These are phyloP conservation scores for Rhynchosporium secalis DNA, from an alignment of 2,329 filamentous ascomycete genomes.

Conservation along the genomic window DNA sequence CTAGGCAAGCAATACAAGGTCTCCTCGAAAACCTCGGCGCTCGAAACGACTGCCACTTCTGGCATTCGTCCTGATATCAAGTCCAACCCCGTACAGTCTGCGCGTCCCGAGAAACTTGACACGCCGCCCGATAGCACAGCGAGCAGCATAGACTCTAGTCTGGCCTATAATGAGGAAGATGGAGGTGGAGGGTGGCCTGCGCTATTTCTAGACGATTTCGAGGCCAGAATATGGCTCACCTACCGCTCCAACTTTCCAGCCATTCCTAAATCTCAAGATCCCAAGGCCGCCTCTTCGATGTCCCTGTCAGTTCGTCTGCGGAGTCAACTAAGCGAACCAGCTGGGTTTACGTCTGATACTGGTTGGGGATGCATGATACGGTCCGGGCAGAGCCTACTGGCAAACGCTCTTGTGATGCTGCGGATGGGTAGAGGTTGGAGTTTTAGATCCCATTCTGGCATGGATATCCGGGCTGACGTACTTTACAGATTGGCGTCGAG, in stretches of 20 bases:
- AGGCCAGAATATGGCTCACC: conserved; percentile 93
- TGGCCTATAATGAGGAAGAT: conserved; percentile 33
- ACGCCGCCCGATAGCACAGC: conserved; percentile 39
- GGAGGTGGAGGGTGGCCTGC: conserved; percentile 70
- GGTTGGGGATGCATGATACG: conserved; percentile 99
- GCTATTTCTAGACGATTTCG: conserved; percentile 87
- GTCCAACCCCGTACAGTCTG: conserved; percentile 9
- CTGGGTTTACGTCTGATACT: conserved; percentile 86
- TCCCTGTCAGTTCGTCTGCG: conserved; percentile 84
- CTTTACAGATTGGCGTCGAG: conserved; percentile 70
- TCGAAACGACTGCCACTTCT: conserved; percentile 21
- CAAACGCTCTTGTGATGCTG: conserved; percentile 76
- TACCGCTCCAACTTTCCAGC: conserved; percentile 84
- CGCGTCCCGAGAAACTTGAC: conserved; percentile 23
- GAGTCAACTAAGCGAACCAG: conserved; percentile 73
- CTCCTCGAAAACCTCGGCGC: conserved; percentile 16
- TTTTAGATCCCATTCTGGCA: conserved; percentile 10
- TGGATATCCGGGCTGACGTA: conserved; percentile 1
- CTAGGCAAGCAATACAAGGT: conserved; percentile 60
- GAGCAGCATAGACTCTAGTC: conserved; percentile 35
- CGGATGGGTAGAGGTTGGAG: conserved; percentile 72
- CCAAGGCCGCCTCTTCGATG: conserved; percentile 68
- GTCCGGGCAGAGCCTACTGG: conserved; percentile 88
- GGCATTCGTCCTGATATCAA: conserved; percentile 20
- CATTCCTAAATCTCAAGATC: conserved; percentile 77